Evolutionary conservation across 192 early-diverging fungal genomes (phyloP).

Genomic region (Rhizoclosmatium globosum): DNA sequence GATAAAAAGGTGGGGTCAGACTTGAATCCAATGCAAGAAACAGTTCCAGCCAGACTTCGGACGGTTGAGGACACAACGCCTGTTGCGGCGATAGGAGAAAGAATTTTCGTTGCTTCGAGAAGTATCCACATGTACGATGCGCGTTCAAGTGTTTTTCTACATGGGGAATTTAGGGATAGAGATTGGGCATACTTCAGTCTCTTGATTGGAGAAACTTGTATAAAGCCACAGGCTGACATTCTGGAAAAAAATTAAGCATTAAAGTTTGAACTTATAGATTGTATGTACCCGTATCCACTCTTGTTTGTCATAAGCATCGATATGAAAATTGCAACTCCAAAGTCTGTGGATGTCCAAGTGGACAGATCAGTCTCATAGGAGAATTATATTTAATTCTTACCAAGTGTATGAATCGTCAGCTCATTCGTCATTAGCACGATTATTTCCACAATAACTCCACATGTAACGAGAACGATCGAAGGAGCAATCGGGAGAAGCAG

Average conservation of each 20-base stretch:
- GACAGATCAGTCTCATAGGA: not conserved
- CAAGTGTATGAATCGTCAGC: conserved; percentile 18
- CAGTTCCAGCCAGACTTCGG: conserved; percentile 1
- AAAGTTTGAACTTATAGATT: not conserved
- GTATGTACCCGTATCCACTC: conserved; percentile 10
- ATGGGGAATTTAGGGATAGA: conserved; percentile 31
- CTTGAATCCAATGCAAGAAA: conserved; percentile 30
- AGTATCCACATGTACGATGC: conserved; percentile 27
- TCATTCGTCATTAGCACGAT: conserved; percentile 3
- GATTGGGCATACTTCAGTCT: conserved; percentile 20
- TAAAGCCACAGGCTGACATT: conserved; percentile 26
- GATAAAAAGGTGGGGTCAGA: not conserved
- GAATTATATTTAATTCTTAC: not conserved
- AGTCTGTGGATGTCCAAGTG: not conserved
- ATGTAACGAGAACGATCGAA: not conserved
- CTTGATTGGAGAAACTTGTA: conserved; percentile 19
- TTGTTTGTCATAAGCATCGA: conserved; percentile 36
- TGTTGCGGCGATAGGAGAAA: conserved; percentile 34
- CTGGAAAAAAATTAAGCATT: not conserved
- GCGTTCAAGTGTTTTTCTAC: conserved; percentile 32
- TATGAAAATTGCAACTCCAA: conserved; percentile 31
- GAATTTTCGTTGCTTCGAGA: conserved; percentile 21
- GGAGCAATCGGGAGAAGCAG: not conserved
- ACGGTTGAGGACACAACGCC: not conserved
- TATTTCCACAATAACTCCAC: not conserved